Conservation (phyloP, 139 green algal species). For the Chlorella sp. region DNA sequence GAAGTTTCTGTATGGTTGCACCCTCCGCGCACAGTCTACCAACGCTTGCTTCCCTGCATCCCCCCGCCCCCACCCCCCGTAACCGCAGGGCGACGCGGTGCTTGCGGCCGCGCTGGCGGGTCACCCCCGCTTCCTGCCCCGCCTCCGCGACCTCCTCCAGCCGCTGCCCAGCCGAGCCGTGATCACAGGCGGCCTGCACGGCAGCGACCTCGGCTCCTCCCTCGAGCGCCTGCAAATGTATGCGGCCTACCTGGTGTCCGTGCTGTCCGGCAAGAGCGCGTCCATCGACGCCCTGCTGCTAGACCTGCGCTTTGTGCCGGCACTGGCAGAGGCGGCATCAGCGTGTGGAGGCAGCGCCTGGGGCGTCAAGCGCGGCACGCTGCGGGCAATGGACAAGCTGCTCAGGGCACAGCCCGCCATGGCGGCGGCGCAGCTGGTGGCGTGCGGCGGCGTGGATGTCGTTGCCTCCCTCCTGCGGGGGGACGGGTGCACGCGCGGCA, state of each 20-base stretch:
- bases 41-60: neutral
- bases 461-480: neutral
- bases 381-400: conserved; percentile 17
- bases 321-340: neutral
- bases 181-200: no score
- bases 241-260: conserved; percentile 12
- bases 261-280: conserved; percentile 3
- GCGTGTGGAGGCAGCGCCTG: neutral
- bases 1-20: no score
- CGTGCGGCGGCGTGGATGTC: neutral
- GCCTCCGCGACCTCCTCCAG: neutral
- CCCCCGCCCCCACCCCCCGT: neutral
- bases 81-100: neutral
- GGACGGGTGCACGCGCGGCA: neutral
- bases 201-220: neutral
- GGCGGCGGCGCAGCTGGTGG: conserved; percentile 20
- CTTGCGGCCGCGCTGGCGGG: neutral
- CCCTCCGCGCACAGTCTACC: neutral
- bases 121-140: conserved; percentile 7
- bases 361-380: conserved; percentile 2
- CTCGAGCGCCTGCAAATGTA: conserved; percentile 11
- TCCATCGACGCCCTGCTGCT: conserved; percentile 3
- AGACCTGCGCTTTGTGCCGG: neutral
- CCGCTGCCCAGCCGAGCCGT: neutral
- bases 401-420: neutral